A percentile compares a stretch with the other conserved stretches of the same genome.
These are phyloP conservation scores for Camelina sativa DNA, from an alignment of 345 rosid genomes.

Conservation along the genomic window DNA sequence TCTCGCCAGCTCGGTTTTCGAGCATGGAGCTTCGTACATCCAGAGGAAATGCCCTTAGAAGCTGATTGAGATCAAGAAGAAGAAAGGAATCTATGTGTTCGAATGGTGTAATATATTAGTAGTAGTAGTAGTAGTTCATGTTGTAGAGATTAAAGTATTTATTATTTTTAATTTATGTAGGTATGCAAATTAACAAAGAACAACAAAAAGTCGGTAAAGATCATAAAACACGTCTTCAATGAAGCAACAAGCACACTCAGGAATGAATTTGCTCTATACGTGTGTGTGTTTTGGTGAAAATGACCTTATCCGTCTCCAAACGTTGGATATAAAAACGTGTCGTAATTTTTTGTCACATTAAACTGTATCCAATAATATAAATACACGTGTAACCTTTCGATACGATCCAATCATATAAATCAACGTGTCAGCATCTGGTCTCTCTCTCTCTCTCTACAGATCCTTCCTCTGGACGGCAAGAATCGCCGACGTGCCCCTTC, in stretches of 20 bases:
- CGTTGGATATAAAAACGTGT: conserved; percentile 6
- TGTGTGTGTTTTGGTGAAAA: neutral
- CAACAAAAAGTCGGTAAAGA: neutral
- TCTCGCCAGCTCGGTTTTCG: no score
- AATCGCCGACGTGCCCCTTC: conserved; percentile 49
- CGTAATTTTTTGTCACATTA: conserved; percentile 2
- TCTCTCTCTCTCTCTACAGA: neutral
- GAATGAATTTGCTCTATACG: neutral
- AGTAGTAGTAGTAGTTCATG: no score
- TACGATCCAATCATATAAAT: neutral
- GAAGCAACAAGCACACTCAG: neutral
- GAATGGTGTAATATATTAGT: neutral
- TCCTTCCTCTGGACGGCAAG: conserved; percentile 46
- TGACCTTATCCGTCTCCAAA: neutral
- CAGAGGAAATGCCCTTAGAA: conserved; percentile 89
- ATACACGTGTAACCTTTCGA: neutral
- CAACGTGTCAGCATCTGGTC: conserved; percentile 33
- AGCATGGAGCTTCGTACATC: conserved; percentile 88
- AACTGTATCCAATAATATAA: neutral
- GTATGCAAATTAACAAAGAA: neutral
- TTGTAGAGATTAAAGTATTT: no score
- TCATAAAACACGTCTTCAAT: neutral
- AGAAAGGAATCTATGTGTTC: no score
- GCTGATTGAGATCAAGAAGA: neutral
- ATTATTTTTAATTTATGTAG: no score